Percentiles rank a stretch among this genome's conserved stretches.
These are phyloP conservation scores for Warburgia ugandensis DNA, from an alignment of 164 flowering plant species.

Conservation along the genomic window DNA sequence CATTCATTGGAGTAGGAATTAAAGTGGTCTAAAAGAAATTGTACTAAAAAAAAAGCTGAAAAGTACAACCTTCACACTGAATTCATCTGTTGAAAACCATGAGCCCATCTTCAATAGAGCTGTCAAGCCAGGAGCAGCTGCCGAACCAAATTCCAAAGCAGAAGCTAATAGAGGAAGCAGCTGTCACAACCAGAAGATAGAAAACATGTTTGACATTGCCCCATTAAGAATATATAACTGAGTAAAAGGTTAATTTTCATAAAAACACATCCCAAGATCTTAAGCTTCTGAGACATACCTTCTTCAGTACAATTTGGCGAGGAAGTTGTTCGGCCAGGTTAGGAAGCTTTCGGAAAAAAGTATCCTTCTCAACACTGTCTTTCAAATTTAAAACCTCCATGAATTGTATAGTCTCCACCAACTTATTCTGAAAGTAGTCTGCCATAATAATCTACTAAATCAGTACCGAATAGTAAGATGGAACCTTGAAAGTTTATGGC, in stretches of 20 bases:
- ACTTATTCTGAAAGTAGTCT: slow-evolving; percentile 97
- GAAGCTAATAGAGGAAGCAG: slow-evolving; percentile 91
- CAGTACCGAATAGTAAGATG: neutral
- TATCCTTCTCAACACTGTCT: slow-evolving; percentile 96
- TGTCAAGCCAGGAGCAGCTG: slow-evolving; percentile 93
- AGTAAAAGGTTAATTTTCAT: too few relatives aligned
- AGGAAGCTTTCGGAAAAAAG: slow-evolving; percentile 97
- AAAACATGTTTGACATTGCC: neutral
- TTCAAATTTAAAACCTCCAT: slow-evolving; percentile 95
- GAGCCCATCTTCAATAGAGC: slow-evolving; percentile 94
- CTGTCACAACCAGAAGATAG: slow-evolving; percentile 31
- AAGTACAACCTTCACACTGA: slow-evolving; percentile 51
- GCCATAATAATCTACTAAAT: slow-evolving; percentile 23
- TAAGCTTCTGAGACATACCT: slow-evolving; percentile 36
- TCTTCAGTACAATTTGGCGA: slow-evolving; percentile 84
- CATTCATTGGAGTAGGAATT: neutral
- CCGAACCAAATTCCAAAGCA: slow-evolving; percentile 96
- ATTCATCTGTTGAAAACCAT: slow-evolving; percentile 90
- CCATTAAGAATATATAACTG: neutral
- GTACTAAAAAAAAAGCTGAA: neutral
- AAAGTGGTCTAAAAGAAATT: neutral
- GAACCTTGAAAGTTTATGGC: neutral
- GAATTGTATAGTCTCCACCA: slow-evolving; percentile 96
- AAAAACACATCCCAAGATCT: too few relatives aligned
- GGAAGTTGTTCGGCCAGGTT: slow-evolving; percentile 97